Base-by-base conservation (phyloP, 2,329 filamentous ascomycete genomes). In the Hypoxylon sp. region DNA sequence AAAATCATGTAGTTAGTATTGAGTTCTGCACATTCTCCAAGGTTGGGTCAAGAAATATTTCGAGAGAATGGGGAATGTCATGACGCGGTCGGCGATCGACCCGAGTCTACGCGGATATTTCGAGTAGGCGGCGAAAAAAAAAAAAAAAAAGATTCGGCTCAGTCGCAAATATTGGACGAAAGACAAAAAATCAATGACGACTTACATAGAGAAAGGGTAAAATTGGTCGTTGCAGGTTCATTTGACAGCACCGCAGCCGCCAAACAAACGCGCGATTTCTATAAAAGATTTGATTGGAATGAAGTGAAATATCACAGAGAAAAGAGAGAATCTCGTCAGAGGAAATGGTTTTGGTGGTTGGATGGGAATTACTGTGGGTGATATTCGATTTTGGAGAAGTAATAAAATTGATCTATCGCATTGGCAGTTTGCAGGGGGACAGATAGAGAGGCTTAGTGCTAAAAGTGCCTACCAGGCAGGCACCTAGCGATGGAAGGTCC, bases 141-240 rank as follows among this genome's bases (percentile, higher is more conserved):
- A n/a, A n/a, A n/a, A n/a, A n/a, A n/a, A n/a, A n/a, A n/a, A n/a
- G n/a, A 56, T 24, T 46, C 44, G 34, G 39, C 34, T 15, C 5
- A 43, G 28, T 50, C 47, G 56, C 53, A 48, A 65, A 64, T 58
- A 51, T 26, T 39, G 58, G 48, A 53, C 20, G 34, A 53, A 24
- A 34, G 20, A 19, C 19, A 3, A 56, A 3, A 56, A 41, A 58
- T 46, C 46, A 52, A 68, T 62, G 68, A 64, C 68, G 75, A 81
- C 87, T 81, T 86, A 92, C 90, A 83, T 83, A 83, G 79, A 85
- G 84, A 83, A 82, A 85, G 80, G 82, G 80, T 79, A 82, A 76
- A 78, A 83, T 81, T 77, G 80, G 81, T 81, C 81, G 82, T 83
- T 94, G 93, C 94, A 97, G 93, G 93, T 95, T 97, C 94, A 97